phyloP scores from a whole-genome alignment of 331 rosid species.

The Acacia pycnantha region DNA sequence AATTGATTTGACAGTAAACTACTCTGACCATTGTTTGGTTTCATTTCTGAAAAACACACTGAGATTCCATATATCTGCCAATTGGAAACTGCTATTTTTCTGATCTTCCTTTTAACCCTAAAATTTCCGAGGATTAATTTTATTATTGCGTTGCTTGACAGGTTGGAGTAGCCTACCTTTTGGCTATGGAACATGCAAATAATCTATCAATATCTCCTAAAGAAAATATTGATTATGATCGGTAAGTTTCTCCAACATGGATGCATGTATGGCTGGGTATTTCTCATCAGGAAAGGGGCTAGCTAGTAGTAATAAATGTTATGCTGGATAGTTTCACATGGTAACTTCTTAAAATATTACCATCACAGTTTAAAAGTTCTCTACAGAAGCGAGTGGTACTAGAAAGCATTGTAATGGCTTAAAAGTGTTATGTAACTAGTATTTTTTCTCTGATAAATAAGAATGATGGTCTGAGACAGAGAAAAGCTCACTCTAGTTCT shows the following conservation, averaged over 20 bases:
- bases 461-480: background rate
- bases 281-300: constrained; percentile 4
- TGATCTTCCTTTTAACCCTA: background rate
- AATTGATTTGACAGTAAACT: background rate
- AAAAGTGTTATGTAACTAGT: background rate
- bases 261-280: background rate
- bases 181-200: constrained; percentile 90
- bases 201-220: constrained; percentile 56
- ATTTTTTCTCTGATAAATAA: background rate
- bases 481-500: background rate
- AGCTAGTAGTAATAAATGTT: background rate
- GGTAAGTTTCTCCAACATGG: constrained; percentile 47
- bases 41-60: background rate
- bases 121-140: background rate
- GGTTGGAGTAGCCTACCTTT: constrained; percentile 91
- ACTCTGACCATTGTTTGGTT: background rate
- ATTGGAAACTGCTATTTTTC: background rate
- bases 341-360: background rate
- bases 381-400: background rate
- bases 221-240: constrained; percentile 90
- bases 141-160: constrained; percentile 39
- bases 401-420: background rate
- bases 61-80: background rate
- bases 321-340: constrained; percentile 8
- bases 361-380: constrained; percentile 10